These are phyloP conservation scores for Zopfia rhizophila DNA, from an alignment of 2,329 filamentous ascomycete genomes.

Conservation along the genomic window DNA sequence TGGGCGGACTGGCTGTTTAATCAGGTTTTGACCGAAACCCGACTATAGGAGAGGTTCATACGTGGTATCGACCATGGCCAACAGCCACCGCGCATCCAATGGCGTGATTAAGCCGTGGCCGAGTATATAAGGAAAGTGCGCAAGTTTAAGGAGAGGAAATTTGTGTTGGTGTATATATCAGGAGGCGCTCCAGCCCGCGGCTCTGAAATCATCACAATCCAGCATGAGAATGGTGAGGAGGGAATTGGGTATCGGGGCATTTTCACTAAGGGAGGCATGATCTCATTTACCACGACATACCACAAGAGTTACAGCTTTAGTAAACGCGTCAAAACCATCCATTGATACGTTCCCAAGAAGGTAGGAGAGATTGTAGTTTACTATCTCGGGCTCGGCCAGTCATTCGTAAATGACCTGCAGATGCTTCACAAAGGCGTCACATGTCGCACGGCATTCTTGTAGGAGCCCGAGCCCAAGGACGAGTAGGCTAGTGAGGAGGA, in stretches of 20 bases:
- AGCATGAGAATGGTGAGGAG: constrained; percentile 17
- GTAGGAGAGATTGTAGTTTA: constrained; percentile 20
- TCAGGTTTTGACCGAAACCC: neutral
- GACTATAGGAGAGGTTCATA: constrained; percentile 7
- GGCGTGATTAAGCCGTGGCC: neutral
- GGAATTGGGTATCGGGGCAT: constrained; percentile 17
- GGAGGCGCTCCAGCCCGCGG: constrained; percentile 18
- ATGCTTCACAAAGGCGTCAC: neutral
- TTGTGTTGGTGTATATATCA: constrained; percentile 24
- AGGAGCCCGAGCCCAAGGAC: neutral
- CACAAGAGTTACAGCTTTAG: constrained; percentile 23
- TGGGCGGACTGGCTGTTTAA: constrained; percentile 6
- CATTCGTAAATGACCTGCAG: constrained; percentile 6
- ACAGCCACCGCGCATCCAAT: constrained; percentile 1
- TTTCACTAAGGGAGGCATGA: constrained; percentile 21
- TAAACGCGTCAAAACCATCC: constrained; percentile 17
- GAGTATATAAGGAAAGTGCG: constrained; percentile 2
- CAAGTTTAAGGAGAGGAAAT: constrained; percentile 13
- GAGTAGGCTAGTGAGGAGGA: neutral
- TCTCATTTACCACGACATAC: constrained; percentile 20
- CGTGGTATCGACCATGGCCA: constrained; percentile 1
- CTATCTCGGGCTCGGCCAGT: constrained; percentile 16
- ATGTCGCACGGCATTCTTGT: neutral
- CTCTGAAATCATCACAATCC: constrained; percentile 20
- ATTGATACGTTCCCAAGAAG: constrained; percentile 22